phyloP scores from a whole-genome alignment of 768 basidiomycete genomes.

The Tricholoma sp. region DNA sequence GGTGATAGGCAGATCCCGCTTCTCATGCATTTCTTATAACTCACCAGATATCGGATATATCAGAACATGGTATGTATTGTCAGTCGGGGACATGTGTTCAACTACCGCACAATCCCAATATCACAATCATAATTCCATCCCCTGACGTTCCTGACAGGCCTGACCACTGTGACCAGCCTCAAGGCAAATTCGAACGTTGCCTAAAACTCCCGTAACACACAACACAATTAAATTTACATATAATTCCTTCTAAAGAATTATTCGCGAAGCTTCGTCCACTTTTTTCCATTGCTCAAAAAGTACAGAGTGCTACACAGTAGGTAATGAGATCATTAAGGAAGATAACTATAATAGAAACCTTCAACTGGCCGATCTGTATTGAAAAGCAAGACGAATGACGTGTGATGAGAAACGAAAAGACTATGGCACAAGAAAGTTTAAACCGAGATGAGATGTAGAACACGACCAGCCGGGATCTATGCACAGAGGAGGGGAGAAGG shows the following conservation, averaged over 20 bases:
- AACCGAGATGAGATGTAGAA: constrained; percentile 3
- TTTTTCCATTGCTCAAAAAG: not conserved
- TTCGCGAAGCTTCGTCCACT: not conserved
- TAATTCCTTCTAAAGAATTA: not conserved
- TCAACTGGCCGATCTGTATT: constrained; percentile 5
- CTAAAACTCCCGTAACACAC: not conserved
- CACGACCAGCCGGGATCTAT: constrained; percentile 12
- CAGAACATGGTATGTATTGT: too few species aligned
- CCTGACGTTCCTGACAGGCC: not conserved
- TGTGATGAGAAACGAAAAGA: constrained; percentile 5
- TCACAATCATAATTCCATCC: too few species aligned
- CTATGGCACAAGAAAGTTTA: constrained; percentile 4
- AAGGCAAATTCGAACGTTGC: not conserved
- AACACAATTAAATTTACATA: too few species aligned
- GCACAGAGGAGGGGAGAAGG: not conserved
- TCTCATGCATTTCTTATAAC: too few species aligned
- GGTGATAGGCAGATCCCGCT: too few species aligned
- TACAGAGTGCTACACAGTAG: constrained; percentile 1
- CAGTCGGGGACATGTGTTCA: too few species aligned
- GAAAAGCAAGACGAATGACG: not conserved
- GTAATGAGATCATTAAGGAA: constrained; percentile 7
- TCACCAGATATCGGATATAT: too few species aligned
- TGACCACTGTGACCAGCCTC: not conserved
- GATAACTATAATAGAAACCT: constrained; percentile 9
- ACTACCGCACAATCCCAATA: too few species aligned